Evolutionary conservation across 1,139 yeast species (phyloP).

Genomic region (Arxiozyma slooffiae): DNA sequence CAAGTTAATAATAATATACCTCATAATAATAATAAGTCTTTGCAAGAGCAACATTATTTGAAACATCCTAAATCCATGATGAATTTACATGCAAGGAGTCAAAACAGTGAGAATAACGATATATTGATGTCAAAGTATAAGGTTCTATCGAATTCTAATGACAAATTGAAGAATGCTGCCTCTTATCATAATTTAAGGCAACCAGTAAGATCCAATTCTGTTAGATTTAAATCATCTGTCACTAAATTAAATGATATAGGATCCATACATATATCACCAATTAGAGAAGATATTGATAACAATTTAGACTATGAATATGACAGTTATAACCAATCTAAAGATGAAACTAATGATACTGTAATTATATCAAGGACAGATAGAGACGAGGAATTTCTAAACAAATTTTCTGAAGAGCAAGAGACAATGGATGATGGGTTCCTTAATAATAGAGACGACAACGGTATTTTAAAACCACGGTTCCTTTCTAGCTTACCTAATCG

Average conservation of each 20-base stretch:
- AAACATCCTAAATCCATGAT: constrained; percentile 27
- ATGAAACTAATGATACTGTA: constrained; percentile 4
- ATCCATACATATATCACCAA: constrained; percentile 8
- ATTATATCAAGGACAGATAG: not conserved
- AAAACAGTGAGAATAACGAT: constrained; percentile 3
- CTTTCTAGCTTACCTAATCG: not conserved
- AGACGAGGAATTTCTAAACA: constrained; percentile 35
- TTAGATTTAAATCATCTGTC: constrained; percentile 25
- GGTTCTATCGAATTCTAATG: not conserved
- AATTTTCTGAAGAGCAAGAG: constrained; percentile 39
- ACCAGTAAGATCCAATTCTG: constrained; percentile 11
- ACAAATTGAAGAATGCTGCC: constrained; percentile 17
- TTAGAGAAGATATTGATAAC: constrained; percentile 15
- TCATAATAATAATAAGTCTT: not conserved
- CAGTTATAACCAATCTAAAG: constrained; percentile 1
- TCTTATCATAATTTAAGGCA: constrained; percentile 21
- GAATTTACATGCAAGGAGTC: constrained; percentile 15
- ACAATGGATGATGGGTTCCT: constrained; percentile 20
- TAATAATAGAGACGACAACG: constrained; percentile 22
- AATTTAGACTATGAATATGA: not conserved
- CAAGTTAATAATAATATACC: not conserved
- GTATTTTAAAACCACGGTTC: not conserved
- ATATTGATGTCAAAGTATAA: not conserved
- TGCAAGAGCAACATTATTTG: not conserved
- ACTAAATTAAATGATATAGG: constrained; percentile 16